Evolutionary conservation across 2,329 filamentous ascomycete species (phyloP), one percentile per base, ranked within the genome.

Genomic region (Penicillium sp.): DNA sequence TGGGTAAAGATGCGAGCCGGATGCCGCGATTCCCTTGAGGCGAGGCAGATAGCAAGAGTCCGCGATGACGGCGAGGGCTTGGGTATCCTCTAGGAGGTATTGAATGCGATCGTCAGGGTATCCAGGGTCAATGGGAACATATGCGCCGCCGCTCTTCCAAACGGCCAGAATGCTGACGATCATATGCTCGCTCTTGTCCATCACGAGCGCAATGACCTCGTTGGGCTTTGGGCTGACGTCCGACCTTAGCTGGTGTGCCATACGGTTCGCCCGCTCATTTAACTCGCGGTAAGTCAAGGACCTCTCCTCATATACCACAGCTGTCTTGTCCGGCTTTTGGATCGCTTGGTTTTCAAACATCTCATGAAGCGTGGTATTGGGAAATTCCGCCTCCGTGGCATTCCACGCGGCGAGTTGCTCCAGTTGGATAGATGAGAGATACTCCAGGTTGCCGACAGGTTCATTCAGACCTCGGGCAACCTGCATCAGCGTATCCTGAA

Each of bases 111-210:
- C 35, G 19, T 37, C 9, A 25, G 35, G 35, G 19, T 37, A 37
- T n/a, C 12, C 35, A 37, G 35, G 35, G 35, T 37, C 35, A 25
- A 37, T 37, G 35, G 35, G 35, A 13, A 37, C 35, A 37, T 37
- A 37, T 11, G 35, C 35, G 8, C 35, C 35, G 35, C 35, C 35
- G 6, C 35, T 37, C 35, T 37, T 37, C 35, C 35, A 37, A 12
- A 37, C 35, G 19, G 35, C 35, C 35, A 37, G 35, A 3, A 37
- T 37, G 35, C 35, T 37, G 19, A 25, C 35, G 4, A 37, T 37
- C 35, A 37, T 37, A 37, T 37, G 35, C 19, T 37, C 35, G 19
- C 35, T 37, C 35, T 37, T 37, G 35, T 37, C 35, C 35, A 37
- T 37, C 35, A 37, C 35, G 12, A 37, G 35, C 19, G 35, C 35